Percentiles rank a stretch among this genome's conserved stretches.
Conservation (phyloP, 2,329 filamentous ascomycete species). For the Fusarium sp. region DNA sequence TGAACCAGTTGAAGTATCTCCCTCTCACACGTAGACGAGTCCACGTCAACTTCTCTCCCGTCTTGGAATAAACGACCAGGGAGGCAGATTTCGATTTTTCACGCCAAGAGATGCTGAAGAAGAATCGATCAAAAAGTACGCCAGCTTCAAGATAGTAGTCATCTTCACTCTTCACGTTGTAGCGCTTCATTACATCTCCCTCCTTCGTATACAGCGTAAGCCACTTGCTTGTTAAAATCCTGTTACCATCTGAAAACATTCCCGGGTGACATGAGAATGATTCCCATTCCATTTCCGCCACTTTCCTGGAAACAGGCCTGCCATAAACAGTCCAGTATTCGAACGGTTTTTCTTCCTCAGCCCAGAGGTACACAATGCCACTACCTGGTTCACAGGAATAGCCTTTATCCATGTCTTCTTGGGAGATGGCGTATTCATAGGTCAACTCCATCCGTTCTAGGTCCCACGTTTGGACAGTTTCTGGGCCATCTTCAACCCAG, state of each 20-base stretch:
- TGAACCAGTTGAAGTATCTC: neutral
- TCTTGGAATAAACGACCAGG: conserved; percentile 7
- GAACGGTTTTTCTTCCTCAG: too few relatives aligned
- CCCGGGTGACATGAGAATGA: neutral
- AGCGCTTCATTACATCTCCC: neutral
- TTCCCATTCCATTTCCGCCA: neutral
- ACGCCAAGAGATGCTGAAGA: conserved; percentile 8
- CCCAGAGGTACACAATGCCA: neutral
- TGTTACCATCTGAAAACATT: conserved; percentile 2
- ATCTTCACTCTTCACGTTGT: neutral
- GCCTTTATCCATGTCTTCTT: neutral
- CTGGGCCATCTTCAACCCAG: neutral
- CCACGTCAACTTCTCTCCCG: conserved; percentile 2
- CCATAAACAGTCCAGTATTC: conserved; percentile 3
- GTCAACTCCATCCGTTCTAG: neutral
- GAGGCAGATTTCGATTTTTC: neutral
- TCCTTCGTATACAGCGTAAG: neutral
- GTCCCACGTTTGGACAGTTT: neutral
- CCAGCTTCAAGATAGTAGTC: neutral
- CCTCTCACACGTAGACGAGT: neutral
- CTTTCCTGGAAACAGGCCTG: neutral
- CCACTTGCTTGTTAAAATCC: neutral
- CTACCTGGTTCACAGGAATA: neutral
- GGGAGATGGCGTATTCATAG: neutral
- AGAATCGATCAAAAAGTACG: conserved; percentile 18